Percentiles rank a stretch among this genome's conserved stretches.
Conservation (phyloP, 345 rosid species). For the Brassica rapa region DNA sequence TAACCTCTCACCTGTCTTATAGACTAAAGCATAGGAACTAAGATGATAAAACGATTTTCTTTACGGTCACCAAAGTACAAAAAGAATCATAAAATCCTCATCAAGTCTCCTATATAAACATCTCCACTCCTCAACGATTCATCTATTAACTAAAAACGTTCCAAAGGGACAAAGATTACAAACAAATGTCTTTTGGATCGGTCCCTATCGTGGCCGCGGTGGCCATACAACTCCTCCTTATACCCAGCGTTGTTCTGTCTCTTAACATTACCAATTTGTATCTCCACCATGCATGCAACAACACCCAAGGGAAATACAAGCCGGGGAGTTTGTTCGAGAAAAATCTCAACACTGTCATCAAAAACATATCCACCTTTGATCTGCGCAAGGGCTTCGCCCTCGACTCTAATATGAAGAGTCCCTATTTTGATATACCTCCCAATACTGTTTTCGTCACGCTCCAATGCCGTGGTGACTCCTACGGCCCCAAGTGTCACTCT, state of each 20-base stretch:
- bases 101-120: not conserved
- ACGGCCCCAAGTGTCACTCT: constrained; percentile 43
- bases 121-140: not conserved
- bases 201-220: not conserved
- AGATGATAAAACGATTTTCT: not conserved
- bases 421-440: constrained; percentile 2
- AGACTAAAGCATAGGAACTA: not conserved
- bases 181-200: not conserved
- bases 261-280: not conserved
- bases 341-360: not conserved
- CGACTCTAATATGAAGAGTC: not conserved
- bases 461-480: constrained; percentile 57
- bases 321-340: not conserved
- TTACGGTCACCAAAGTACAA: not conserved
- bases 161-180: not conserved
- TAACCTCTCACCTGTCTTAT: not conserved
- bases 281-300: not conserved
- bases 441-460: constrained; percentile 44
- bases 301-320: not conserved
- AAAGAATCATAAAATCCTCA: not conserved
- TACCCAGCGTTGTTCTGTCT: not conserved
- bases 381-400: constrained; percentile 47
- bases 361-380: constrained; percentile 35
- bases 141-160: not conserved
- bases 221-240: not conserved